phyloP scores from a whole-genome alignment of 2,329 filamentous ascomycete species.

The Cladorrhinum sp. region DNA sequence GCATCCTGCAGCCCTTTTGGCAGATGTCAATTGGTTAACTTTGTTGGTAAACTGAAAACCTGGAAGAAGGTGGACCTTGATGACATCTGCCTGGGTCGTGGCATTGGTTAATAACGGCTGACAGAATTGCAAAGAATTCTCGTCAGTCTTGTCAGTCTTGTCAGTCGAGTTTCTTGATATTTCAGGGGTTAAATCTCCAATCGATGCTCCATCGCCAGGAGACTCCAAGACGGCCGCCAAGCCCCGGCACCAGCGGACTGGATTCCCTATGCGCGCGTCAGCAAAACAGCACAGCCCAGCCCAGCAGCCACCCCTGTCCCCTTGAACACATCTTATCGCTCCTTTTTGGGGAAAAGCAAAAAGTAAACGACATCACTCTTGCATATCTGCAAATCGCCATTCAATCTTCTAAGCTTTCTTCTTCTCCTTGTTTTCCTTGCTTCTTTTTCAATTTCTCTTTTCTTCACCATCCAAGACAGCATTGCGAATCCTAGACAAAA shows the following conservation, averaged over 20 bases:
- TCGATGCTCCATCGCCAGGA: slow-evolving; percentile 5
- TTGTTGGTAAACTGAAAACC: background rate
- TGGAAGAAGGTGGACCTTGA: too few relatives aligned
- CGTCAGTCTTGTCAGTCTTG: background rate
- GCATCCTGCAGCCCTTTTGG: background rate
- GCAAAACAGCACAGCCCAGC: slow-evolving; percentile 8
- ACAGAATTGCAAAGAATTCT: too few relatives aligned
- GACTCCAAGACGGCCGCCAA: slow-evolving; percentile 13
- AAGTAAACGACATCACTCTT: slow-evolving; percentile 8
- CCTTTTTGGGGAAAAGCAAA: background rate
- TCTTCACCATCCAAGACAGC: background rate
- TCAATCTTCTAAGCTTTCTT: background rate
- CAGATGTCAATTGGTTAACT: background rate
- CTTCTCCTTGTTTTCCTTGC: background rate
- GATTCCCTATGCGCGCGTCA: slow-evolving; percentile 1
- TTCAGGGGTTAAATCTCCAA: slow-evolving; percentile 12
- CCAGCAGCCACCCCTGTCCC: background rate
- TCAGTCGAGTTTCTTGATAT: background rate
- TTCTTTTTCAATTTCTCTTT: background rate
- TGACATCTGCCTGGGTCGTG: background rate
- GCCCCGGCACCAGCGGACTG: slow-evolving; percentile 3
- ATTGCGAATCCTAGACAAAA: background rate
- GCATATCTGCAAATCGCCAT: background rate
- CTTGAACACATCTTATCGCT: background rate
- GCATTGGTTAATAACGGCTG: background rate